Percentiles rank a stretch among this genome's conserved stretches.
Evolutionary conservation across 371 early-diverging fungal genomes (phyloP).

Genomic region (Haplosporangium sp.): DNA sequence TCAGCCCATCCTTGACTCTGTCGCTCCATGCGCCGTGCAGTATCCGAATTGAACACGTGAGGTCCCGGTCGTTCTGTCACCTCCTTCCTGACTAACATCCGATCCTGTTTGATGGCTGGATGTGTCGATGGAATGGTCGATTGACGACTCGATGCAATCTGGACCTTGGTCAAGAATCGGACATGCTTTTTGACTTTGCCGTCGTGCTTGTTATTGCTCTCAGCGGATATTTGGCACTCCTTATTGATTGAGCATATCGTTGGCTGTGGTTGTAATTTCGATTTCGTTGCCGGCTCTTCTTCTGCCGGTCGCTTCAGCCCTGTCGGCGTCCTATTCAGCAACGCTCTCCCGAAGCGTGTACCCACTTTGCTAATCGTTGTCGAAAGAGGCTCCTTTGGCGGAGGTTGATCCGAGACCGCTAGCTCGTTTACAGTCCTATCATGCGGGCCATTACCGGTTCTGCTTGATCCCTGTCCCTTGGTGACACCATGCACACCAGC

Average conservation of each 20-base stretch:
- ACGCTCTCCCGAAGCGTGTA: conserved; percentile 33
- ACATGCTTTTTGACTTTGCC: conserved; percentile 33
- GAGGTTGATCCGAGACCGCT: not conserved
- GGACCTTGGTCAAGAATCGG: conserved; percentile 51
- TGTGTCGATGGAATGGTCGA: conserved; percentile 16
- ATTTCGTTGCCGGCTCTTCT: not conserved
- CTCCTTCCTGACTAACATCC: conserved; percentile 46
- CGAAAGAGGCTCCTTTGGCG: conserved; percentile 16
- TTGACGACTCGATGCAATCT: conserved; percentile 32
- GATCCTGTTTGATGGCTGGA: conserved; percentile 43
- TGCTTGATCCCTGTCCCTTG: not conserved
- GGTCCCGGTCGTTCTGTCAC: conserved; percentile 49
- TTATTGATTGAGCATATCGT: conserved; percentile 34
- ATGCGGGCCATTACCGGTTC: not conserved
- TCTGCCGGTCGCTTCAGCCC: conserved; percentile 20
- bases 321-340: conserved; percentile 27
- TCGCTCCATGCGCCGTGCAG: conserved; percentile 34
- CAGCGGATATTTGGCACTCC: conserved; percentile 12
- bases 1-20: conserved; percentile 50
- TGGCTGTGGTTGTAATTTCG: not conserved
- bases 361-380: conserved; percentile 23
- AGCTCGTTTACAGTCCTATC: conserved; percentile 6
- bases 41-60: conserved; percentile 42
- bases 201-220: not conserved
- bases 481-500: not conserved